Evolutionary conservation across 371 early-diverging fungal genomes (phyloP).

Genomic region (Apophysomyces sp.): DNA sequence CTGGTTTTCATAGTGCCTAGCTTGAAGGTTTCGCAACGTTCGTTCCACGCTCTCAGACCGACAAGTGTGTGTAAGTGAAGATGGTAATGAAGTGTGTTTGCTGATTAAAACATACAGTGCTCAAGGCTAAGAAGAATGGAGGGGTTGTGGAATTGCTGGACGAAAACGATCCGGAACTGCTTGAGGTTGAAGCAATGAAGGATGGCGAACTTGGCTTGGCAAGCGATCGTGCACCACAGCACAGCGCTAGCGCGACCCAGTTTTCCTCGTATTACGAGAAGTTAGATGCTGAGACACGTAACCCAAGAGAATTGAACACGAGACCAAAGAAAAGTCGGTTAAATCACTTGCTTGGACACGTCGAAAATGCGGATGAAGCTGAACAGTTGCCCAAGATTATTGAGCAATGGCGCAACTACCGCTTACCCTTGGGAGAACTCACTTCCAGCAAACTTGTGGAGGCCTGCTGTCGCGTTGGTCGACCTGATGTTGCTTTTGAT

Average conservation of each 20-base stretch:
- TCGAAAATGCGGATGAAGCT: constrained; percentile 8
- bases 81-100: not conserved
- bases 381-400: constrained; percentile 26
- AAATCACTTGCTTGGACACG: constrained; percentile 15
- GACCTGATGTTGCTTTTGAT: constrained; percentile 34
- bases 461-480: constrained; percentile 22
- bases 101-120: not conserved
- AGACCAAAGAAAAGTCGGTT: constrained; percentile 16
- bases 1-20: too few species aligned
- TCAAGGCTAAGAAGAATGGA: constrained; percentile 15
- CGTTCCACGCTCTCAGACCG: constrained; percentile 9
- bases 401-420: constrained; percentile 40
- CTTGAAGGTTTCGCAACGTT: not conserved
- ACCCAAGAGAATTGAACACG: constrained; percentile 10
- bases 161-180: constrained; percentile 21
- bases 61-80: constrained; percentile 8
- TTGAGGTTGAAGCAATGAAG: constrained; percentile 2
- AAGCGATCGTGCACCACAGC: too few species aligned
- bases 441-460: constrained; percentile 24
- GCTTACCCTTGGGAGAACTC: constrained; percentile 24
- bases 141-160: constrained; percentile 15
- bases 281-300: constrained; percentile 9
- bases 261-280: constrained; percentile 8
- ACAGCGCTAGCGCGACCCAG: not conserved
- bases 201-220: not conserved